Base-by-base conservation (phyloP, 306 rosid genomes). In the Fagus crenata region DNA sequence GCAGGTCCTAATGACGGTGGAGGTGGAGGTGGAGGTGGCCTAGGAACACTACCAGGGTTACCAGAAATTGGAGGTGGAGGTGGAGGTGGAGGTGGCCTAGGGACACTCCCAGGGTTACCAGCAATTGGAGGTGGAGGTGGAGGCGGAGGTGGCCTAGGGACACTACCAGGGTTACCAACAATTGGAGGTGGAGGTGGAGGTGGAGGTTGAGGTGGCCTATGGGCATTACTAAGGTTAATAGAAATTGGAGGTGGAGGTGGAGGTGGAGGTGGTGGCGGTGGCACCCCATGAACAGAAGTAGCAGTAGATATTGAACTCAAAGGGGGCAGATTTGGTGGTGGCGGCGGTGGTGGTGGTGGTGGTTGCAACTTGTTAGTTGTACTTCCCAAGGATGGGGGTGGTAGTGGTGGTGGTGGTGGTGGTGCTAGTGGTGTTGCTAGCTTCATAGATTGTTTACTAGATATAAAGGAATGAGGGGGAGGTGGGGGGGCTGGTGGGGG, bases 201-300 rank as follows among this genome's bases (percentile, higher is more conserved):
- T 9, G 51, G 51, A 8, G 51, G 51, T 9, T 9, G 89, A 42
- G 89, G 80, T 14, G 81, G 67, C 37, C 77, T 60, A 59, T 2
- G 37, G 54, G 15, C 49, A 71, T 28, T 37, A 28, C 70, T 40
- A 22, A 42, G 46, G 14, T 61, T 59, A 63, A 64, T 69, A 41
- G 82, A 77, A 31, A 76, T 84, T 28, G 81, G 72, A 71, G 84
- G 89, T 5, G 91, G 86, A 7, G 86, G 89, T 4, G 73, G 80
- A 18, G 82, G 73, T 18, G 80, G 74, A 54, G 70, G 72, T 36
- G 78, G 82, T 6, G 72, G 77, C 9, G 69, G 75, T 15, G 79
- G 65, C 9, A 41, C 60, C 58, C 8, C 40, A 31, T 8, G 22
- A 31, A 15, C 7, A 22, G 32, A 39, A 54, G 43, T 28, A 40